phyloP scores from a whole-genome alignment of 257 asterid genomes.

The Cynanchum wilfordii region DNA sequence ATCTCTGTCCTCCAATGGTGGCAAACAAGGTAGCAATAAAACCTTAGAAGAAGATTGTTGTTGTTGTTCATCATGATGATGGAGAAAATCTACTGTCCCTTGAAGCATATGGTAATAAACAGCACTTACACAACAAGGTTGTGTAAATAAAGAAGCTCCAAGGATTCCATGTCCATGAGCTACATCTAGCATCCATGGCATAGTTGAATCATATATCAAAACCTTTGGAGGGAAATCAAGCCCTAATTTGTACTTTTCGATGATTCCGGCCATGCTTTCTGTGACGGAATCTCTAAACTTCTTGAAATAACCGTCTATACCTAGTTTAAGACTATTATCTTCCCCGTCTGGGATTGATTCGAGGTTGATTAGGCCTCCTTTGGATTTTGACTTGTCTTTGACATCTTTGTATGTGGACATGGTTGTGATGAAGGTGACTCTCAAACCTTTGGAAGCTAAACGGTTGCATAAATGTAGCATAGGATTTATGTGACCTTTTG shows the following conservation, averaged over 20 bases:
- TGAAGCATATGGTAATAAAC: slow-evolving; percentile 26
- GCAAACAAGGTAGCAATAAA: slow-evolving; percentile 19
- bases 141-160: slow-evolving; percentile 22
- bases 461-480: slow-evolving; percentile 68
- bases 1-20: slow-evolving; percentile 22
- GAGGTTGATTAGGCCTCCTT: neutral
- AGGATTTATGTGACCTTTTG: slow-evolving; percentile 89
- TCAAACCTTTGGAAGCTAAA: slow-evolving; percentile 41
- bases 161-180: slow-evolving; percentile 11
- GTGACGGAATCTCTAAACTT: slow-evolving; percentile 6
- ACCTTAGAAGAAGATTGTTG: too few species aligned
- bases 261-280: slow-evolving; percentile 1
- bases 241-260: slow-evolving; percentile 11
- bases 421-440: slow-evolving; percentile 52
- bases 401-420: slow-evolving; percentile 41
- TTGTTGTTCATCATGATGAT: too few species aligned
- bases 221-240: neutral
- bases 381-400: slow-evolving; percentile 23
- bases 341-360: slow-evolving; percentile 31
- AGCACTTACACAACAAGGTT: slow-evolving; percentile 16
- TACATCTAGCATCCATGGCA: slow-evolving; percentile 16
- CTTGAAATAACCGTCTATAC: neutral
- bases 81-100: neutral
- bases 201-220: slow-evolving; percentile 11
- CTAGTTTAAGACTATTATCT: neutral